These are phyloP conservation scores for Betula pendula DNA, from an alignment of 306 rosid genomes.

Conservation along the genomic window DNA sequence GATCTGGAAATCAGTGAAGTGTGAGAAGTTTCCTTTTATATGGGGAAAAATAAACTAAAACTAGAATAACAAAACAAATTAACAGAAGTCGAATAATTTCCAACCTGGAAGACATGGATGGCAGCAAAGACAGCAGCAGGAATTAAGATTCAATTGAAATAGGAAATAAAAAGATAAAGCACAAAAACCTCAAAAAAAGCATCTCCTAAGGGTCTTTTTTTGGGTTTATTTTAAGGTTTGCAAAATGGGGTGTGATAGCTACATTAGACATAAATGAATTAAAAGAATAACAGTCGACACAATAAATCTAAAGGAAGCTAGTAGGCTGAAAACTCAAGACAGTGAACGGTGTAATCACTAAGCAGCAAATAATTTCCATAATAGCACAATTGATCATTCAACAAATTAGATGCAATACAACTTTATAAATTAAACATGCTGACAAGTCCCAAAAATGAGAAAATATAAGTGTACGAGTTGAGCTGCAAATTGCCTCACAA, in stretches of 20 bases:
- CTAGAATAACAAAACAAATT: background rate
- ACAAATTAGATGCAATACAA: constrained; percentile 14
- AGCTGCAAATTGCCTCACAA: constrained; percentile 49
- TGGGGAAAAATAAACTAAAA: background rate
- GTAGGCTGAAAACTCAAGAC: background rate
- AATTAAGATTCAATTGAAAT: background rate
- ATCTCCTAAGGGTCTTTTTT: background rate
- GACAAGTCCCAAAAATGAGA: constrained; percentile 19
- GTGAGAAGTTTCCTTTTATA: constrained; percentile 9
- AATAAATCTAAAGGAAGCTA: background rate
- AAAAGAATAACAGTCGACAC: background rate
- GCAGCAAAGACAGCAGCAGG: background rate
- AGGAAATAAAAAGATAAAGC: background rate
- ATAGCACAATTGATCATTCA: background rate
- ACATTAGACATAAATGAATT: background rate
- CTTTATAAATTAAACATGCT: background rate
- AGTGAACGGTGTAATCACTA: background rate
- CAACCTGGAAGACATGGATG: background rate
- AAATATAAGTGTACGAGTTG: constrained; percentile 17
- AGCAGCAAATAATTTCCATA: background rate
- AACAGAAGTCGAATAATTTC: background rate
- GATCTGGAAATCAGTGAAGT: constrained; percentile 54
- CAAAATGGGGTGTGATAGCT: background rate
- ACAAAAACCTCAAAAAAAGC: background rate
- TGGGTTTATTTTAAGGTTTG: background rate